Evolutionary conservation across 805 yeast genomes (phyloP).

Genomic region (Pichia insulana): DNA sequence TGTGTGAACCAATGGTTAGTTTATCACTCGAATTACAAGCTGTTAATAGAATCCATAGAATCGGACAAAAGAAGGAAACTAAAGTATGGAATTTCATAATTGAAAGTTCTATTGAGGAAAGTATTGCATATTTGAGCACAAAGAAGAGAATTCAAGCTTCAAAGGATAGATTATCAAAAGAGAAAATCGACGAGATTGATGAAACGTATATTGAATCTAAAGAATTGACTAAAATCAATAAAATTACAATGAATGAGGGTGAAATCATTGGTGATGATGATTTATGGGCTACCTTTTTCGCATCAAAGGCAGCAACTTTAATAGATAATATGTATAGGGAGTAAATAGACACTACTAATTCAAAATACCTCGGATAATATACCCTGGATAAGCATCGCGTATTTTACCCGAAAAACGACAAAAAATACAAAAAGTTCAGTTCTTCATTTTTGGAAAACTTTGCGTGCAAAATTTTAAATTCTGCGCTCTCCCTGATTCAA

Average conservation of each 20-base stretch:
- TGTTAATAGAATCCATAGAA: conserved; percentile 82
- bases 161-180: conserved; percentile 19
- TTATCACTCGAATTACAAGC: conserved; percentile 87
- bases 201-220: conserved; percentile 43
- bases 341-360: too few relatives aligned
- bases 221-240: conserved; percentile 45
- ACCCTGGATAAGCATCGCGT: too few relatives aligned
- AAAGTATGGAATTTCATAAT: conserved; percentile 90
- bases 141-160: conserved; percentile 43
- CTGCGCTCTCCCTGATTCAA: too few relatives aligned
- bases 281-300: conserved; percentile 55
- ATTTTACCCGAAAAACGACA: too few relatives aligned
- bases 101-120: conserved; percentile 80
- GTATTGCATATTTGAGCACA: conserved; percentile 63
- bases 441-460: too few relatives aligned
- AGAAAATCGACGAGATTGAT: conserved; percentile 20
- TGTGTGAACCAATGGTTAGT: conserved; percentile 89
- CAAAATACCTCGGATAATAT: too few relatives aligned
- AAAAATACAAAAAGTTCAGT: neutral
- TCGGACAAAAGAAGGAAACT: conserved; percentile 77
- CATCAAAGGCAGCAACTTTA: conserved; percentile 21
- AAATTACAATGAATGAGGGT: conserved; percentile 43
- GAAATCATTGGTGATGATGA: conserved; percentile 52
- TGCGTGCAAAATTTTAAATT: too few relatives aligned
- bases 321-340: too few relatives aligned